A percentile compares a stretch with the other conserved stretches of the same genome.
Evolutionary conservation across 2,329 filamentous ascomycete genomes (phyloP).

Genomic region (Microcyclosporella mali): DNA sequence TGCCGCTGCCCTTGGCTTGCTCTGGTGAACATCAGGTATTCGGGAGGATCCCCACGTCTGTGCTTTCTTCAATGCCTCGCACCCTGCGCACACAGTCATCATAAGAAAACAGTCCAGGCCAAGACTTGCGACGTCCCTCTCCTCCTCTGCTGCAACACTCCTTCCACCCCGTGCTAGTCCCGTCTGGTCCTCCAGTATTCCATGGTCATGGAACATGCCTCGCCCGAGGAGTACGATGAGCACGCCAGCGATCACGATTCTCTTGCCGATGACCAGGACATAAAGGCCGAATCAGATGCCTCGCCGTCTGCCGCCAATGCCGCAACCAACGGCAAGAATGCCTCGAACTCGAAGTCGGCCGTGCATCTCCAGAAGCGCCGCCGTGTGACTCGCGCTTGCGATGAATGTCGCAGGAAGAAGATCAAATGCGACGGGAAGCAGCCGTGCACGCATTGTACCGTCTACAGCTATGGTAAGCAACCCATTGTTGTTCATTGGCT

Average conservation of each 20-base stretch:
- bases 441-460: constrained; percentile 79
- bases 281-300: constrained; percentile 26
- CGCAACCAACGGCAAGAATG: constrained; percentile 12
- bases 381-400: constrained; percentile 82
- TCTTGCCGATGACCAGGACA: constrained; percentile 23
- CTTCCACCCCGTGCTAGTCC: no score
- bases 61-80: no score
- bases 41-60: no score
- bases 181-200: no score
- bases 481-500: not conserved
- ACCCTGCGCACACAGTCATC: no score
- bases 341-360: constrained; percentile 18
- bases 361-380: constrained; percentile 56
- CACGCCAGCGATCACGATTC: constrained; percentile 28
- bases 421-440: constrained; percentile 52
- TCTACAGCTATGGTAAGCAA: constrained; percentile 88
- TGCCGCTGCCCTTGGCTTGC: no score
- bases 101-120: no score
- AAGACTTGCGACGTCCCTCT: no score
- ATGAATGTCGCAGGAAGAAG: constrained; percentile 70
- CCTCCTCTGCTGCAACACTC: no score
- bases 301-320: constrained; percentile 19
- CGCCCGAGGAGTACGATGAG: constrained; percentile 30
- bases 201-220: constrained; percentile 26
- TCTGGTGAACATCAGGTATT: no score